A percentile compares a stretch with the other conserved stretches of the same genome.
phyloP scores from a whole-genome alignment of 1,284 basidiomycete genomes.

The Sporisorium reilianum region DNA sequence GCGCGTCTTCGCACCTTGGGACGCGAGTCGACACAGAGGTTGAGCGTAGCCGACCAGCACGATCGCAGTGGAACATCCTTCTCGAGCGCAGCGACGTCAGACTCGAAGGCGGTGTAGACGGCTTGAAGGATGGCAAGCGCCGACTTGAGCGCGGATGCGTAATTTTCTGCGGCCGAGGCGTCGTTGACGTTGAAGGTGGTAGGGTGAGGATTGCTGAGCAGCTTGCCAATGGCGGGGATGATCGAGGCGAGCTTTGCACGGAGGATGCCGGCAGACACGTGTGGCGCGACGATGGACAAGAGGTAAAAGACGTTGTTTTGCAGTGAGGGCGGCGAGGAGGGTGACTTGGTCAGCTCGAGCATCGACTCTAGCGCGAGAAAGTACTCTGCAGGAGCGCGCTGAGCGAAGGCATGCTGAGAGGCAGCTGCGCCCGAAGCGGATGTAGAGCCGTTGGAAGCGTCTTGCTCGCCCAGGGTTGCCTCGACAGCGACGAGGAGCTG shows the following conservation, averaged over 20 bases:
- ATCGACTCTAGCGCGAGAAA: constrained; percentile 64
- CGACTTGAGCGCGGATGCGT: constrained; percentile 73
- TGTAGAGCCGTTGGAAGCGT: constrained; percentile 72
- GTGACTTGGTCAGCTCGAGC: constrained; percentile 45
- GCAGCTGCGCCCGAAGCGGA: constrained; percentile 76
- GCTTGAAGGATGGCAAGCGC: constrained; percentile 80
- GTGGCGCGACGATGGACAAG: constrained; percentile 61
- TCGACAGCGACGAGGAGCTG: constrained; percentile 89
- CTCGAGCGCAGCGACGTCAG: constrained; percentile 70
- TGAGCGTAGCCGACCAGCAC: constrained; percentile 78
- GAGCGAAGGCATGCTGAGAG: constrained; percentile 73
- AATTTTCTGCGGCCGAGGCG: constrained; percentile 79
- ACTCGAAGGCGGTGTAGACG: constrained; percentile 78
- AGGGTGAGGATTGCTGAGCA: constrained; percentile 60
- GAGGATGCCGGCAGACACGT: constrained; percentile 57
- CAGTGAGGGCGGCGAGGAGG: constrained; percentile 39
- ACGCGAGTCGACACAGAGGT: constrained; percentile 84
- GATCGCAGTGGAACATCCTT: constrained; percentile 52
- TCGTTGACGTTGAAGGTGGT: constrained; percentile 64
- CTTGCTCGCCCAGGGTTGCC: constrained; percentile 83
- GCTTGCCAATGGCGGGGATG: constrained; percentile 53
- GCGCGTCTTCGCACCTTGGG: constrained; percentile 95
- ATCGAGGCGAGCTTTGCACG: constrained; percentile 56
- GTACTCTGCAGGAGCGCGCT: constrained; percentile 62
- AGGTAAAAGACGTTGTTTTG: constrained; percentile 63